Evolutionary conservation across 1,139 yeast species (phyloP).

Genomic region (Geotrichum bryndzae): DNA sequence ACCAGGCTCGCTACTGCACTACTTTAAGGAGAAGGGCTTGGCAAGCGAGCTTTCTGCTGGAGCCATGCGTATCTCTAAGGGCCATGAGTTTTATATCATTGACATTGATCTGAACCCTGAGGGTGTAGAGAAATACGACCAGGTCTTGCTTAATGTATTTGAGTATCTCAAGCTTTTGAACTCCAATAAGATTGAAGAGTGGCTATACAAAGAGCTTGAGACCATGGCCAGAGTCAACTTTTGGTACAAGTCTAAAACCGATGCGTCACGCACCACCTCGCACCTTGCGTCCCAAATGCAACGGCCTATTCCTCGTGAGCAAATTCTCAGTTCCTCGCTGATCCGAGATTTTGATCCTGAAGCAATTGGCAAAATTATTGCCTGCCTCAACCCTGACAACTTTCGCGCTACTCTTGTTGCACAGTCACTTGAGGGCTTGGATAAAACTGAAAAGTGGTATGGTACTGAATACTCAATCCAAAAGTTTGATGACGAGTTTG

Average conservation of each 20-base stretch:
- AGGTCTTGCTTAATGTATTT: slow-evolving; percentile 54
- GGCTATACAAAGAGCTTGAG: slow-evolving; percentile 47
- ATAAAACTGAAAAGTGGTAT: slow-evolving; percentile 70
- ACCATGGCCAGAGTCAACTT: slow-evolving; percentile 47
- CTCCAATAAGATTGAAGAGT: slow-evolving; percentile 51
- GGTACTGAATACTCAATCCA: slow-evolving; percentile 69
- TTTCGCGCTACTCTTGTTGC: slow-evolving; percentile 53
- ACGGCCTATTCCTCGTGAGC: slow-evolving; percentile 55
- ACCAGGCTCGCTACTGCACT: slow-evolving; percentile 68
- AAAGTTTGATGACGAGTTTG: slow-evolving; percentile 41
- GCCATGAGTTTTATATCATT: slow-evolving; percentile 58
- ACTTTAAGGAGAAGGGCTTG: slow-evolving; percentile 69
- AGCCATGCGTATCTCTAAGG: slow-evolving; percentile 60
- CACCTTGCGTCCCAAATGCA: slow-evolving; percentile 47
- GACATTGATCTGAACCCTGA: slow-evolving; percentile 68
- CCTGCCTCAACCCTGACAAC: slow-evolving; percentile 50
- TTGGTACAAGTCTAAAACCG: slow-evolving; percentile 60
- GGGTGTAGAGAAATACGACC: slow-evolving; percentile 62
- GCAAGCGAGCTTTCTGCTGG: slow-evolving; percentile 78
- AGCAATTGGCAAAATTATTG: slow-evolving; percentile 47
- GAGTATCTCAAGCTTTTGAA: slow-evolving; percentile 63
- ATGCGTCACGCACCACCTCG: slow-evolving; percentile 55
- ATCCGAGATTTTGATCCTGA: slow-evolving; percentile 54
- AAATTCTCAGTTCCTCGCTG: slow-evolving; percentile 53
- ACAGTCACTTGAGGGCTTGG: slow-evolving; percentile 35